These are phyloP conservation scores for Chaetomium olivaceum DNA, from an alignment of 2,329 filamentous ascomycete genomes.

Conservation along the genomic window DNA sequence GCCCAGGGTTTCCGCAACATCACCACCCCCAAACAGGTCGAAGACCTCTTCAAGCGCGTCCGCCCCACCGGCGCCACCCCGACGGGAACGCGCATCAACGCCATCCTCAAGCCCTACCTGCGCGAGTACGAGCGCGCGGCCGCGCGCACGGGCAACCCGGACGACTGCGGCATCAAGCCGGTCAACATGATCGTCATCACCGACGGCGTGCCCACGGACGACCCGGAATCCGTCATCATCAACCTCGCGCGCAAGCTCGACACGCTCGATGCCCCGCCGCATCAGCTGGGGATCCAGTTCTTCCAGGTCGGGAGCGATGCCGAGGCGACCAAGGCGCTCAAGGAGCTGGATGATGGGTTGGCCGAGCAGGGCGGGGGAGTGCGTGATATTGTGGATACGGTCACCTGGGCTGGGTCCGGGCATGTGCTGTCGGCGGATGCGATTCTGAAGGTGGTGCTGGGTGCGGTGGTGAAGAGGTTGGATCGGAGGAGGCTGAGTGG, in stretches of 20 bases:
- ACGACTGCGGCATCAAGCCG: constrained; percentile 41
- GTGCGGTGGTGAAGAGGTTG: constrained; percentile 68
- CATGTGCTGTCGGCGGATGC: constrained; percentile 62
- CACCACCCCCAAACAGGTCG: constrained; percentile 56
- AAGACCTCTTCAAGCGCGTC: constrained; percentile 69
- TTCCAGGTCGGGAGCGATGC: constrained; percentile 85
- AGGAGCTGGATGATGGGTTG: constrained; percentile 74
- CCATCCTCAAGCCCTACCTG: constrained; percentile 75
- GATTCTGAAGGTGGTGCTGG: constrained; percentile 81
- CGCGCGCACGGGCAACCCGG: constrained; percentile 39
- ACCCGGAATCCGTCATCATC: constrained; percentile 71
- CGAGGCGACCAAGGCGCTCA: constrained; percentile 63
- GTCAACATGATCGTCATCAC: constrained; percentile 92
- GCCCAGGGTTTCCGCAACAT: constrained; percentile 66
- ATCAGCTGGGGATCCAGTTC: constrained; percentile 92
- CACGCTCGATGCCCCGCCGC: constrained; percentile 65
- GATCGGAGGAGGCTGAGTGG: constrained; percentile 48
- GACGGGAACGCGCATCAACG: constrained; percentile 69
- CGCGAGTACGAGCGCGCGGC: constrained; percentile 49
- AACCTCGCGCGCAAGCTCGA: constrained; percentile 70
- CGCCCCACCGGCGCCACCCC: constrained; percentile 68
- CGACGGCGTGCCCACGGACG: constrained; percentile 79
- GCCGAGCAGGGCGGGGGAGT: constrained; percentile 54
- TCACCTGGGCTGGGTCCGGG: constrained; percentile 62
- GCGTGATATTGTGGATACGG: constrained; percentile 90